Base-by-base conservation (phyloP, 2,329 filamentous ascomycete species). In the Fusarium coicis region DNA sequence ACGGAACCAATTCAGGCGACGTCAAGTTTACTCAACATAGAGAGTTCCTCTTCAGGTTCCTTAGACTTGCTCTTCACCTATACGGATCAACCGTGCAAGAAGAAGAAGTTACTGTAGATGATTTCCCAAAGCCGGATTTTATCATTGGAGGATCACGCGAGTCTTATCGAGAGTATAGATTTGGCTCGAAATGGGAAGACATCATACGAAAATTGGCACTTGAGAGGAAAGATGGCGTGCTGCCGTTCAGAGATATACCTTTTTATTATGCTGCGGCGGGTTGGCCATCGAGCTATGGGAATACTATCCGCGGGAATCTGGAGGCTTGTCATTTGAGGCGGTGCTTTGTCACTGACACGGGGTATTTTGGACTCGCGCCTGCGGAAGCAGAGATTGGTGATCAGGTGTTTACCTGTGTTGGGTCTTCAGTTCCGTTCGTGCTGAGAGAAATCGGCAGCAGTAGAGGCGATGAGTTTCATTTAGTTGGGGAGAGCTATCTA, bases 361-460 rank as follows among this genome's bases (percentile, higher is more conserved):
- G 59, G 4, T 58, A 47, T 15, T 58, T 39, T 5, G 34, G 52
- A 2, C 10, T 63, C 3, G 42, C 52, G 2, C 40, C 59, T 5
- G 34, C 42, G 3, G 52, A 58, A 30, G 6, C 42, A 3, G 5
- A 49, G 15, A 10, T 59, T 4, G 60, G 53, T 1, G 43, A 63
- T 11, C 11, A 26, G 0, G 2, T 49, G 0, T 30, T n/a, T 0
- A 2, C 28, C 9, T 59, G 28, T 9, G 15, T 59, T 42, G 53
- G 54, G 0, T 23, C 42, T 3, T 11, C 28, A 0, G 21, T 28
- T 30, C 42, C 60, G 0, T 63, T 49, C 2, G 5, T 18, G 0
- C 15, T 42, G 10, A 9, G 36, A 4, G 23, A 18, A 0, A 21
- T 4, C 9, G 0, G 6, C 0, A 0, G 6, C 0, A 18, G 11